A percentile compares a stretch with the other conserved stretches of the same genome.
phyloP scores from a whole-genome alignment of 345 rosid species.

The Eucalyptus camaldulensis region DNA sequence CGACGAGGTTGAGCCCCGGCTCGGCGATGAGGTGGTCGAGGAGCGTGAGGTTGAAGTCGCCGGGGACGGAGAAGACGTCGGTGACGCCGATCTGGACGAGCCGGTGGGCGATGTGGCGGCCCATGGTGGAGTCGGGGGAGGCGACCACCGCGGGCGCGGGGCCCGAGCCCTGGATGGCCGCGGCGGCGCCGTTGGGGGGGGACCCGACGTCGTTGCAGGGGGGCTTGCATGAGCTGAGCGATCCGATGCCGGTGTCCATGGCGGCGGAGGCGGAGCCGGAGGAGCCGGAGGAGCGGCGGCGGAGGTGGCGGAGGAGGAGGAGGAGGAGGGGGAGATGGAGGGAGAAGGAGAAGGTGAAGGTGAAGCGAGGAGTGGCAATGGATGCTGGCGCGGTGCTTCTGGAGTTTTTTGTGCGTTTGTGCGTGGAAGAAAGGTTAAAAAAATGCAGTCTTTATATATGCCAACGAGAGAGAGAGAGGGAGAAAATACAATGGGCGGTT shows the following conservation, averaged over 20 bases:
- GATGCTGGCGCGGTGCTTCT: neutral
- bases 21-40: conserved; percentile 71
- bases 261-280: neutral
- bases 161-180: conserved; percentile 15
- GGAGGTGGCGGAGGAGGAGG: neutral
- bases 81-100: conserved; percentile 43
- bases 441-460: neutral
- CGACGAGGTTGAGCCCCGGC: conserved; percentile 48
- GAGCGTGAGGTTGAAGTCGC: conserved; percentile 71
- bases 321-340: neutral
- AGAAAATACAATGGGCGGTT: neutral
- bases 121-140: conserved; percentile 38
- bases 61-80: conserved; percentile 64
- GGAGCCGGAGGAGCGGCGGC: neutral
- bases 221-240: conserved; percentile 29
- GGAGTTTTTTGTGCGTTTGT: neutral
- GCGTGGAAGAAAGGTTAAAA: neutral
- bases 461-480: neutral
- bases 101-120: conserved; percentile 59
- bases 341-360: neutral
- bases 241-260: conserved; percentile 48
- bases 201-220: conserved; percentile 17
- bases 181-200: conserved; percentile 20
- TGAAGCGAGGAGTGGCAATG: neutral
- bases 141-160: neutral